Base-by-base conservation (phyloP, 768 basidiomycete genomes). In the Kwoniella botswanensis region DNA sequence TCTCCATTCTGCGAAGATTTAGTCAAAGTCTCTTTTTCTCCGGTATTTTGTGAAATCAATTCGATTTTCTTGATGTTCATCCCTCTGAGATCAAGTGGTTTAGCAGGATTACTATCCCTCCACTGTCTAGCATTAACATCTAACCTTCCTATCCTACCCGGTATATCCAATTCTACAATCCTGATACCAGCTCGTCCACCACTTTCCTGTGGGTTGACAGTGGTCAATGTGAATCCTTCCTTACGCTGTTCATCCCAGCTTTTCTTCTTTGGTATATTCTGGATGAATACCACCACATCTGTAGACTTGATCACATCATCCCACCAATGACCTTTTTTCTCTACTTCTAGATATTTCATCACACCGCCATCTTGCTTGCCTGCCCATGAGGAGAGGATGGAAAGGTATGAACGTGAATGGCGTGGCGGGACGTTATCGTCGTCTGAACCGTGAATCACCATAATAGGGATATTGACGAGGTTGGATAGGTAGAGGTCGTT, bases 371-470 rank as follows among this genome's bases (percentile, higher is more conserved):
- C n/a, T 9, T 72, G 46, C 9, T 66, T 44, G 10, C 86, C 80
- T 61, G 86, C 85, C 89, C 89, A 91, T 2, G 88, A 85, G 71
- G 87, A 86, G 35, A 94, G 71, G 18, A 89, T 83, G 26, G 86
- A 85, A 3, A 91, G 85, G 12, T 88, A 85, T 79, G 90, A 89
- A 22, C 94, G 87, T 2, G 89, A 88, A 74, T 96, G 93, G 89
- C 93, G 92, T 0, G 89, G 88, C 1, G 94, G 93, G 3, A 97
- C 94, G 71, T 97, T 95, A 50, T 90, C 88, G 78, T 97, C 94
- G 46, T 86, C 85, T n/a, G 29, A 58, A n/a, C 76, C 94, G 75
- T 96, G 91, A 50, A 95, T 86, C 1, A 90, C 92, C 13, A 94
- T 85, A 0, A 93, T 84, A 0, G 90, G 90, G 0, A 86, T 89